phyloP scores from a whole-genome alignment of 2,329 filamentous ascomycete species.

The Botrytis tulipae region DNA sequence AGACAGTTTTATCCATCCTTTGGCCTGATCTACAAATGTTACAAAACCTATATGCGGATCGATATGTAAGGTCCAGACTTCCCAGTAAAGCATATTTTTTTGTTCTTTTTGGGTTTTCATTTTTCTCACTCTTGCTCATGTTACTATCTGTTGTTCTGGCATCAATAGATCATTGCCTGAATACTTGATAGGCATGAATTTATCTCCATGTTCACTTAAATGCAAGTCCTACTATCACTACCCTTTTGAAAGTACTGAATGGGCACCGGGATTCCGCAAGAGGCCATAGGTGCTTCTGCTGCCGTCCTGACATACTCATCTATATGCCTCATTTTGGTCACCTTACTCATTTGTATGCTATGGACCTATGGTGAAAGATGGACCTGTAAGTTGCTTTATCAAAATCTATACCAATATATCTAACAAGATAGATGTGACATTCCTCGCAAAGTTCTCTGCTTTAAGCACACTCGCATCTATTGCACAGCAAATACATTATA shows the following conservation, averaged over 20 bases:
- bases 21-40: slow-evolving; percentile 2
- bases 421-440: slow-evolving; percentile 32
- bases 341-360: slow-evolving; percentile 33
- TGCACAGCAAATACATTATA: slow-evolving; percentile 37
- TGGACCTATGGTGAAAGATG: slow-evolving; percentile 37
- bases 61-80: slow-evolving; percentile 18
- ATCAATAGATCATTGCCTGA: slow-evolving; percentile 2
- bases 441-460: slow-evolving; percentile 34
- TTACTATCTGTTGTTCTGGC: not conserved
- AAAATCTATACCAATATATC: not conserved
- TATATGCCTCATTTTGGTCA: slow-evolving; percentile 31
- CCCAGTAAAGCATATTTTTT: slow-evolving; percentile 1
- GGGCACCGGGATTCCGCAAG: slow-evolving; percentile 27
- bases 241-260: slow-evolving; percentile 7
- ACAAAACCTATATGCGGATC: slow-evolving; percentile 15
- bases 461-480: slow-evolving; percentile 36
- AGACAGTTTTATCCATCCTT: not conserved
- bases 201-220: slow-evolving; percentile 5
- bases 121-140: not conserved
- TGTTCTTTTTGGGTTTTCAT: not conserved
- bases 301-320: slow-evolving; percentile 36
- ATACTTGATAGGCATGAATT: not conserved
- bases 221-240: slow-evolving; percentile 10
- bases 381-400: slow-evolving; percentile 30
- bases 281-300: slow-evolving; percentile 32